Percentiles rank a stretch among this genome's conserved stretches.
Evolutionary conservation across 2,329 filamentous ascomycete genomes (phyloP).

Genomic region (Xylariaceae sp.): DNA sequence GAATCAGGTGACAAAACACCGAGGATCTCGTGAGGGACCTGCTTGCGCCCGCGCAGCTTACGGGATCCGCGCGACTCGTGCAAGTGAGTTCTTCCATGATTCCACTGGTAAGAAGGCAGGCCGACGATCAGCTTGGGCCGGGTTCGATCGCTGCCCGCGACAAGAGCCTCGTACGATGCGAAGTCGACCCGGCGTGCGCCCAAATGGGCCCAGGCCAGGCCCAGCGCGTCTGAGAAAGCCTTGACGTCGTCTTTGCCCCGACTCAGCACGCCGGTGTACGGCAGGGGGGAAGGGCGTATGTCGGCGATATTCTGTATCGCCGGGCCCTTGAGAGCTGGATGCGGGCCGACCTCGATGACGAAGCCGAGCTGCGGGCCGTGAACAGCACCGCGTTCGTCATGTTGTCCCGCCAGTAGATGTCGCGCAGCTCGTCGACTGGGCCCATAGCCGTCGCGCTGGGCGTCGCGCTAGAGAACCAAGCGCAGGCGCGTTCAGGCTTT

Average conservation of each 20-base stretch:
- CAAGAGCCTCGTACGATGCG: neutral
- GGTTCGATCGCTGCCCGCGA: no score
- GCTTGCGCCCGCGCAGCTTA: neutral
- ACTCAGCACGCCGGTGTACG: slow-evolving; percentile 1
- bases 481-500: no score
- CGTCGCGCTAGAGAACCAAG: neutral
- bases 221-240: neutral
- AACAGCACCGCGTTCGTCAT: neutral
- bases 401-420: neutral
- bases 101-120: slow-evolving; percentile 11
- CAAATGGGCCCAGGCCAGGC: slow-evolving; percentile 1
- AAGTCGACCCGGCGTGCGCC: neutral
- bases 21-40: slow-evolving; percentile 4
- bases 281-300: neutral
- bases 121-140: no score
- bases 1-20: slow-evolving; percentile 6
- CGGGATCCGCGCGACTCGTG: slow-evolving; percentile 8
- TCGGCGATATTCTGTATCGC: neutral
- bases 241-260: neutral
- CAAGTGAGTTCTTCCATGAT: slow-evolving; percentile 11
- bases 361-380: neutral
- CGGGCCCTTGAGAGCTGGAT: neutral
- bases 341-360: slow-evolving; percentile 1
- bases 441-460: neutral
- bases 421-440: neutral